Evolutionary conservation across 805 yeast species (phyloP).

Genomic region (Kluyveromyces lactis): DNA sequence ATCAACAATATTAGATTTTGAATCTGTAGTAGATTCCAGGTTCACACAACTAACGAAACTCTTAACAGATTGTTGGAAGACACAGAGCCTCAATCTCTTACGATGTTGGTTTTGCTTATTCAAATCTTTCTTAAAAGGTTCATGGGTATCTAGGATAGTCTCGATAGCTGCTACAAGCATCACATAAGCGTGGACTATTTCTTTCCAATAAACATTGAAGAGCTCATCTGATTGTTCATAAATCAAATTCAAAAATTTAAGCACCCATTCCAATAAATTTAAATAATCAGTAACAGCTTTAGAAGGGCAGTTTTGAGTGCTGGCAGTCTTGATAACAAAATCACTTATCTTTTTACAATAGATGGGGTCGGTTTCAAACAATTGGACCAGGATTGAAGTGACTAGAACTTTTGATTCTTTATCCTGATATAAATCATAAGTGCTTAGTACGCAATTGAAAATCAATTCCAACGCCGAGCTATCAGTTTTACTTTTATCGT

Average conservation of each 20-base stretch:
- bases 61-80: conserved; percentile 26
- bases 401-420: conserved; percentile 38
- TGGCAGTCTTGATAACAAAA: conserved; percentile 27
- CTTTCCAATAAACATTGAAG: conserved; percentile 27
- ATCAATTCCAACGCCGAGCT: conserved; percentile 22
- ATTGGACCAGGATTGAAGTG: conserved; percentile 30
- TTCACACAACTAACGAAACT: conserved; percentile 13
- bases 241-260: conserved; percentile 26
- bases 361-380: conserved; percentile 29
- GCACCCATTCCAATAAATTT: conserved; percentile 52
- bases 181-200: conserved; percentile 35
- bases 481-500: conserved; percentile 5
- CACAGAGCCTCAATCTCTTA: conserved; percentile 31
- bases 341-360: conserved; percentile 31
- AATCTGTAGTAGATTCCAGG: conserved; percentile 13
- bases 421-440: conserved; percentile 47
- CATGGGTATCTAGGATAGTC: conserved; percentile 20
- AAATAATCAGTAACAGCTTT: conserved; percentile 50
- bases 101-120: conserved; percentile 32
- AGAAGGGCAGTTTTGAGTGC: conserved; percentile 19
- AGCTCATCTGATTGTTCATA: conserved; percentile 16
- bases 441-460: conserved; percentile 34
- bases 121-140: conserved; percentile 12
- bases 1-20: conserved; percentile 10
- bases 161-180: conserved; percentile 25